Evolutionary conservation across 208 protist species (phyloP).

Genomic region (Eutreptiella sp.): DNA sequence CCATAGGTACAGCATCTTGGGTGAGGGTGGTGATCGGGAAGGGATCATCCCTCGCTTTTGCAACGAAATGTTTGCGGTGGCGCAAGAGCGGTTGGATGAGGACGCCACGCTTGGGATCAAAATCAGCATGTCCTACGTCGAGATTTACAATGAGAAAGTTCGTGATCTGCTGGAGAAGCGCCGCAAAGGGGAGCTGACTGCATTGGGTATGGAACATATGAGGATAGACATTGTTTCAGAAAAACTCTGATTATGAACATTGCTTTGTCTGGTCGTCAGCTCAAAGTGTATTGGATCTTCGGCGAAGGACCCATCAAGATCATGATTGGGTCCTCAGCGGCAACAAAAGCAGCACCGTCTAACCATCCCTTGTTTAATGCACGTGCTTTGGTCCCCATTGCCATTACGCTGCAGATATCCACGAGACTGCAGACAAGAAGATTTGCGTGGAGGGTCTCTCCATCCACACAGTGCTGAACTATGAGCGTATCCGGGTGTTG

Average conservation of each 20-base stretch:
- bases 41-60: slow-evolving; percentile 39
- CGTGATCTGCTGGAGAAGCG: slow-evolving; percentile 41
- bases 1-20: no score
- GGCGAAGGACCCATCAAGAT: no score
- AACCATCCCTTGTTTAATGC: no score
- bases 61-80: slow-evolving; percentile 43
- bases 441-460: slow-evolving; percentile 48
- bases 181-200: slow-evolving; percentile 57
- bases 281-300: no score
- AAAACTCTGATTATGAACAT: no score
- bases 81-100: slow-evolving; percentile 44
- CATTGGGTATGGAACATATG: no score
- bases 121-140: slow-evolving; percentile 40
- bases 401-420: no score
- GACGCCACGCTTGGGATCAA: slow-evolving; percentile 30
- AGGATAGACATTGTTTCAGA: no score
- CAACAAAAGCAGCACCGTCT: no score
- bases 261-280: no score
- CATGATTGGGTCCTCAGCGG: no score
- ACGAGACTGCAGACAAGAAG: slow-evolving; percentile 44
- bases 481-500: slow-evolving; percentile 52
- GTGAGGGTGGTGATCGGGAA: slow-evolving; percentile 1
- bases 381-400: no score
- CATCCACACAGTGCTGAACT: slow-evolving; percentile 60
- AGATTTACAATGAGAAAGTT: slow-evolving; percentile 52